Conservation (phyloP, 805 yeast genomes). For the Brettanomyces sp. region DNA sequence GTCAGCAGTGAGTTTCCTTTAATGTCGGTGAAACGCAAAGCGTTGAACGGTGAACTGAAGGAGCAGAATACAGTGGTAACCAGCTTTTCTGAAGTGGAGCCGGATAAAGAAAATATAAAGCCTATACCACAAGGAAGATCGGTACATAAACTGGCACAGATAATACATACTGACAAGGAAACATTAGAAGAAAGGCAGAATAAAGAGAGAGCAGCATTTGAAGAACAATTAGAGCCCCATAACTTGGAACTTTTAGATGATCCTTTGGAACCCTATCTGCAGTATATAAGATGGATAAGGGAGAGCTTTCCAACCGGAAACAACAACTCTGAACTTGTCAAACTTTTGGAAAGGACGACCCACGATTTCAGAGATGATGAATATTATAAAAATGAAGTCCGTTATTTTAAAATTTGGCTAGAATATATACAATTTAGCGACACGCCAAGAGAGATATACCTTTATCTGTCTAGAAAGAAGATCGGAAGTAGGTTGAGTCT, state of each 20-base stretch:
- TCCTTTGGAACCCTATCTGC: constrained; percentile 69
- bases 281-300: constrained; percentile 67
- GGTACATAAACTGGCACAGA: constrained; percentile 41
- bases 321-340: constrained; percentile 56
- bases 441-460: constrained; percentile 61
- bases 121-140: constrained; percentile 65
- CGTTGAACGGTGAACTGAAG: background rate
- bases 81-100: constrained; percentile 33
- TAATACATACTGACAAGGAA: constrained; percentile 3
- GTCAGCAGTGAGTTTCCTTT: no score
- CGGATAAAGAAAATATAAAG: constrained; percentile 68
- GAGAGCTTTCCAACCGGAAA: constrained; percentile 53
- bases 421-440: constrained; percentile 62
- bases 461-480: constrained; percentile 57
- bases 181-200: constrained; percentile 6
- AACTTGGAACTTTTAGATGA: constrained; percentile 63
- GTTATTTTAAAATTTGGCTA: constrained; percentile 77
- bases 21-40: no score
- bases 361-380: constrained; percentile 52
- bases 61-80: constrained; percentile 6
- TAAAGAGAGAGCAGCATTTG: constrained; percentile 37
- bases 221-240: constrained; percentile 31
- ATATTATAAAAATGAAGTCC: constrained; percentile 71
- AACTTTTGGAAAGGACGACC: constrained; percentile 63
- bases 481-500: constrained; percentile 62